Conservation (phyloP, 352 stramenopile species). For the Pythium pyrilobum region DNA sequence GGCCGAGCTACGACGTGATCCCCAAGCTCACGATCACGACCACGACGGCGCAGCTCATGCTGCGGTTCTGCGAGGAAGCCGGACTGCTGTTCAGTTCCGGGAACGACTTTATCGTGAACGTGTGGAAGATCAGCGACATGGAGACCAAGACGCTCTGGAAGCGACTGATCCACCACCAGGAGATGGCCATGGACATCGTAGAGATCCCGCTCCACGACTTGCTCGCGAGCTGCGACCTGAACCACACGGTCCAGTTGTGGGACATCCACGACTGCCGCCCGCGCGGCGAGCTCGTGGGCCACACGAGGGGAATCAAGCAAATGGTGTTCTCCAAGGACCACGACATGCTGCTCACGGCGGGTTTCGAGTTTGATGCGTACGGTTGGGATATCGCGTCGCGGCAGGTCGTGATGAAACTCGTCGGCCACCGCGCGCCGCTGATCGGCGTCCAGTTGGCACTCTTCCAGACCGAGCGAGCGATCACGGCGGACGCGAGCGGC, state of each 20-base stretch:
- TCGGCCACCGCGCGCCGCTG: constrained; percentile 68
- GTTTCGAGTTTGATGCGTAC: constrained; percentile 81
- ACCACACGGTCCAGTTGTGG: constrained; percentile 72
- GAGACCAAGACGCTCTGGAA: constrained; percentile 60
- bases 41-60: constrained; percentile 46
- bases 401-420: constrained; percentile 60
- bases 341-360: constrained; percentile 70
- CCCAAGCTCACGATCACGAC: constrained; percentile 56
- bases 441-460: constrained; percentile 62
- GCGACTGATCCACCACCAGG: constrained; percentile 38
- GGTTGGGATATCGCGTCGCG: constrained; percentile 81
- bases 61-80: constrained; percentile 59
- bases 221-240: constrained; percentile 69
- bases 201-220: constrained; percentile 73
- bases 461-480: constrained; percentile 73
- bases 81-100: constrained; percentile 50
- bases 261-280: constrained; percentile 66
- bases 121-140: constrained; percentile 58
- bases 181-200: constrained; percentile 64
- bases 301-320: constrained; percentile 66
- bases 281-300: constrained; percentile 47
- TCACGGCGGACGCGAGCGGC: constrained; percentile 67
- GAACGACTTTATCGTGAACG: constrained; percentile 65
- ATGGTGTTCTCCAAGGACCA: constrained; percentile 74
- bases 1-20: constrained; percentile 35